Evolutionary conservation across 192 early-diverging fungal genomes (phyloP), one percentile per base, ranked within the genome.

Genomic region (Coemansia sp.): DNA sequence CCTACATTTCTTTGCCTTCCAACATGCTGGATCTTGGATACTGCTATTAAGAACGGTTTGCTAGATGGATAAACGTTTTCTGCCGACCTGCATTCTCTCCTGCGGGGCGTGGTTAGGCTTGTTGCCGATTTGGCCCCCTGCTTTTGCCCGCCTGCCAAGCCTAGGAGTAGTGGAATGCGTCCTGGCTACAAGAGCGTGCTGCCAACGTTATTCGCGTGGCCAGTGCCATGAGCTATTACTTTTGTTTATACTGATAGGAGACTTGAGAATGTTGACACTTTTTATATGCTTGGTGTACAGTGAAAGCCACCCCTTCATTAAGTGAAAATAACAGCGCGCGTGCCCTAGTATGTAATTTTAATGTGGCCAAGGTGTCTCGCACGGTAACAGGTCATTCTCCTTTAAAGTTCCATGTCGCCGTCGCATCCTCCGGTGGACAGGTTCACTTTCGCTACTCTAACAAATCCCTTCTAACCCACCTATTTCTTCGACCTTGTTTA

Each of bases 121-220:
- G 39, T 40, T 40, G 39, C 8, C 39, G 39, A 40, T 40, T 40
- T 40, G 39, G 9, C 1, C 39, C 39, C 39, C 39, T 40, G 8
- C n/a, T 19, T 16, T n/a, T 6, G 44, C 17, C 14, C 17, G 44
- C 17, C 17, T n/a, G 44, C 10, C 44, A 19, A n/a, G 44, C 44
- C 44, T 14, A 16, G 14, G 17, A 6, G 5, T n/a, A 17, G 44
- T 47, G 6, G 44, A 47, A 47, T 47, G 44, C 44, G 44, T 19
- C n/a, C 44, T 6, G 44, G 44, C 13, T 6, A 13, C 44, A 47
- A 19, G 44, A 47, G 6, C 39, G 39, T 47, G 44, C 44, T 19
- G 44, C 44, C 44, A 47, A 47, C 44, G 44, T 47, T 47, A 47
- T 47, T 47, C 44, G 44, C 17, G 44, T 19, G 44, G 44, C 44